Percentiles rank a stretch among this genome's conserved stretches.
phyloP scores from a whole-genome alignment of 2,329 filamentous ascomycete species.

The Penicillium polonicum region DNA sequence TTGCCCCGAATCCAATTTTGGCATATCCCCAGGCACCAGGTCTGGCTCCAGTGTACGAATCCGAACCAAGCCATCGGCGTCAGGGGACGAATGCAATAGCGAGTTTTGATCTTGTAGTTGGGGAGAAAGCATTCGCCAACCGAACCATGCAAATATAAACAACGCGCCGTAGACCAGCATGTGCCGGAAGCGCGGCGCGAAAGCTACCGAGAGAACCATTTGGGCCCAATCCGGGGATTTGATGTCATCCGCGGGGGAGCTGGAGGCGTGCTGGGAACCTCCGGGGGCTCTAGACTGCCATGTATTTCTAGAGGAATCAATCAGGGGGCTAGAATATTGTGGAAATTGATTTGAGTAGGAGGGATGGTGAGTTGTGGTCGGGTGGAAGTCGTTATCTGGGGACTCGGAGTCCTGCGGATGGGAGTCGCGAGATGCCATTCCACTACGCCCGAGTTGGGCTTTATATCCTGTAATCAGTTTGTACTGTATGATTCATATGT shows the following conservation, averaged over 20 bases:
- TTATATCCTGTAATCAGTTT: not conserved
- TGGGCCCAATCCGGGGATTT: constrained; percentile 25
- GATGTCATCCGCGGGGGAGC: constrained; percentile 15
- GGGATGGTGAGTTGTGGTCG: constrained; percentile 11
- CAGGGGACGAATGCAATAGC: constrained; percentile 39
- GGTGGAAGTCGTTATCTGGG: constrained; percentile 22
- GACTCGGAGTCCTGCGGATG: constrained; percentile 25
- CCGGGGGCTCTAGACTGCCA: constrained; percentile 33
- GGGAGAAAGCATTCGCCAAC: constrained; percentile 37
- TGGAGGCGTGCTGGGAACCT: constrained; percentile 21
- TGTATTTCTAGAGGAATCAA: constrained; percentile 41
- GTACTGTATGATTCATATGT: not conserved
- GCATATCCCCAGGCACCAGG: constrained; percentile 43
- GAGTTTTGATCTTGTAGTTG: constrained; percentile 32
- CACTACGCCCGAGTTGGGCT: not conserved
- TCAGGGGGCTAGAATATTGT: constrained; percentile 32
- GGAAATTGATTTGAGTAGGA: constrained; percentile 12
- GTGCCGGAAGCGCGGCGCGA: constrained; percentile 44
- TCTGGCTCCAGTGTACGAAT: constrained; percentile 50
- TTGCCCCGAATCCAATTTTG: constrained; percentile 6
- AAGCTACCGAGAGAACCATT: constrained; percentile 18
- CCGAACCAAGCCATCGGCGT: constrained; percentile 52
- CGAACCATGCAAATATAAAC: constrained; percentile 30
- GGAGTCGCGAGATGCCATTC: not conserved
- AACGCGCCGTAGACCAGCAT: constrained; percentile 37